Conservation (phyloP, 2,329 filamentous ascomycete species). For the Cercospora sesami region DNA sequence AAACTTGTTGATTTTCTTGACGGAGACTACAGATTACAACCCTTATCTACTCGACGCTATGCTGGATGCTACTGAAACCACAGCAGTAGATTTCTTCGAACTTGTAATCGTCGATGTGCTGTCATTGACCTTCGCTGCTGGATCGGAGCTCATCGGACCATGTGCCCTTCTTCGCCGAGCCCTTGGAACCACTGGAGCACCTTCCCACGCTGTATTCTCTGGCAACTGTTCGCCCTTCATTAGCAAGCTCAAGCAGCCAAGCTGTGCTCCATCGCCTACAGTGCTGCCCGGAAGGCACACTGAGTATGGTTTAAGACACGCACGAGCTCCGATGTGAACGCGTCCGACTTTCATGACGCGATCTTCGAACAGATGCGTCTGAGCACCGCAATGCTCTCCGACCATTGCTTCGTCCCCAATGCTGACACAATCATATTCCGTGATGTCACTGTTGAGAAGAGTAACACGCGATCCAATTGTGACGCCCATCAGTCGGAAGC, state of each 20-base stretch:
- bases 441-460: slow-evolving; percentile 27
- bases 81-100: not conserved
- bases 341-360: slow-evolving; percentile 32
- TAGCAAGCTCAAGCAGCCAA: slow-evolving; percentile 28
- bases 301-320: slow-evolving; percentile 29
- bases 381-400: slow-evolving; percentile 25
- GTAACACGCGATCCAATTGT: slow-evolving; percentile 28
- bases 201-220: slow-evolving; percentile 27
- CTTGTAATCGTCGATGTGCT: not conserved
- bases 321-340: slow-evolving; percentile 22
- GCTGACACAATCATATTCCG: slow-evolving; percentile 30
- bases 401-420: slow-evolving; percentile 31
- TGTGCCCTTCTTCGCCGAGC: slow-evolving; percentile 4
- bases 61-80: not conserved
- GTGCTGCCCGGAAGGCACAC: slow-evolving; percentile 29
- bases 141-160: not conserved
- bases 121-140: not conserved
- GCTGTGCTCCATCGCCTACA: slow-evolving; percentile 23
- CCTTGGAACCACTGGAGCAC: slow-evolving; percentile 24
- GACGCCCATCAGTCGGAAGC: slow-evolving; percentile 30
- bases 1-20: not conserved
- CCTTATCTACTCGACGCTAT: not conserved
- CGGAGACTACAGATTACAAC: not conserved
- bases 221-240: slow-evolving; percentile 31
- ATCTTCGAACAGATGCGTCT: slow-evolving; percentile 33